phyloP scores from a whole-genome alignment of 306 rosid species.

The Acmispon strigosus region DNA sequence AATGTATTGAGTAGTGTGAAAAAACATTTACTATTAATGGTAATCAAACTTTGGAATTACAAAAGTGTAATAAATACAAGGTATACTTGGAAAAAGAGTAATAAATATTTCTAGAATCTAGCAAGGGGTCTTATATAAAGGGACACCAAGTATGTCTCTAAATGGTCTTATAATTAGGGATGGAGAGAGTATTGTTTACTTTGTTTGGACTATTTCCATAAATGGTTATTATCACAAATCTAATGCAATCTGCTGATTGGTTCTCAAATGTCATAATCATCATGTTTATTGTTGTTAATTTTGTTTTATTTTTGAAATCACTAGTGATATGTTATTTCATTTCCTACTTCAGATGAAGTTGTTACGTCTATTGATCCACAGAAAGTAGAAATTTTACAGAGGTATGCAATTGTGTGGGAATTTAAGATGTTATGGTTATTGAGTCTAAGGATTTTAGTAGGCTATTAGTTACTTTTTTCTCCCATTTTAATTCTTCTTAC shows the following conservation, averaged over 20 bases:
- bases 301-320: neutral
- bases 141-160: no score
- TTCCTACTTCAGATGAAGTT: slow-evolving; percentile 63
- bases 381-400: slow-evolving; percentile 84
- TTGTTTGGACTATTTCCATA: slow-evolving; percentile 11
- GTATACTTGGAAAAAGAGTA: no score
- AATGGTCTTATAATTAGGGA: no score
- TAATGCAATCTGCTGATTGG: neutral
- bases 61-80: no score
- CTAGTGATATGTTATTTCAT: slow-evolving; percentile 10
- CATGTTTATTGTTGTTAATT: slow-evolving; percentile 8
- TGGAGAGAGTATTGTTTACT: slow-evolving; percentile 3
- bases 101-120: no score
- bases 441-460: slow-evolving; percentile 14
- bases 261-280: slow-evolving; percentile 8
- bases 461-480: neutral
- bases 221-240: slow-evolving; percentile 6
- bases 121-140: no score
- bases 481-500: neutral
- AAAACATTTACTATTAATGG: no score
- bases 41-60: no score
- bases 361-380: slow-evolving; percentile 81
- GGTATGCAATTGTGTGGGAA: slow-evolving; percentile 36
- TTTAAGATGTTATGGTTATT: slow-evolving; percentile 8
- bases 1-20: no score